Base-by-base conservation (phyloP, 2,329 filamentous ascomycete species). In the Fusarium udum region DNA sequence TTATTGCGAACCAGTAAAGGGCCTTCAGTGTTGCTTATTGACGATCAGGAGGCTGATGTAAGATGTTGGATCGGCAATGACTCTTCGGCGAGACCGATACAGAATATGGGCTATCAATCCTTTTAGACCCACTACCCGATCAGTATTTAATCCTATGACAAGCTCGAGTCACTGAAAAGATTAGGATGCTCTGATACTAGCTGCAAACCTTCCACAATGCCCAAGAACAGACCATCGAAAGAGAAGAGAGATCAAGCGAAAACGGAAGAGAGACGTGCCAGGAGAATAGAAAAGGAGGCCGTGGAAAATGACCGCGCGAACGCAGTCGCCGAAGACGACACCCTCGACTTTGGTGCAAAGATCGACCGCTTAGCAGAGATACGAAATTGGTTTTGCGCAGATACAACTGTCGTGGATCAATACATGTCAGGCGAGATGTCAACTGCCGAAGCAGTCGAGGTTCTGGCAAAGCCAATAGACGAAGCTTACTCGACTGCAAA, bases 181-280 rank as follows among this genome's bases (percentile, higher is more conserved):
- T 45, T 20, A 9, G 3, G 4, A 26, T 15, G 22, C 4, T 40
- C 13, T 13, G 0, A 22, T 6, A 45, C 12, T 20, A 14, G 24
- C 3, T 26, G 6, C 26, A 18, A 20, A 43, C 2, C 0, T 2
- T 14, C 0, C 4, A 26, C 7, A 14, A 46, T 24, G 61, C 61
- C 67, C 0, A 67, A 61, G 7, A 71, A 71, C 4, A 71, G 67
- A 2, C 67, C 34, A 3, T 61, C 53, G 0, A 40, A 67, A 12
- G 18, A 42, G 6, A 71, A 57, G 14, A 34, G 67, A 24, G 39
- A 61, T 4, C 3, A 34, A 7, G 20, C 26, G 2, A 67, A 45
- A 28, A 8, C 28, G 1, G 39, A 18, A 0, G 14, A 26, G 15
- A 3, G 32, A 20, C 12, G 22, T 24, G 0, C 1, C 0, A 3